Evolutionary conservation across 2,329 filamentous ascomycete species (phyloP), one percentile per base, ranked within the genome.

Genomic region (Verticillium tricorpus): DNA sequence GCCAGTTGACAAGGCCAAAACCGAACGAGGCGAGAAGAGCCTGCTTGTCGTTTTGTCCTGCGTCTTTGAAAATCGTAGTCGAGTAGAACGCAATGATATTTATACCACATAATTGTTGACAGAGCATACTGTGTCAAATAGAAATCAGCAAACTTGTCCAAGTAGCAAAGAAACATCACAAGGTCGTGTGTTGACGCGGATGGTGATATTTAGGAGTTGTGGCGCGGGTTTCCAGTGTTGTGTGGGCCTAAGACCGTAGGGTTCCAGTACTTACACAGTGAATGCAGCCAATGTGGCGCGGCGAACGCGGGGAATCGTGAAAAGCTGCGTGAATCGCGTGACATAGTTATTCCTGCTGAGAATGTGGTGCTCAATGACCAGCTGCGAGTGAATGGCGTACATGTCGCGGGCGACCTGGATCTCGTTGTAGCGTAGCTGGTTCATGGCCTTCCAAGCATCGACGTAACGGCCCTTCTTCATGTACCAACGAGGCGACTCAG

Each of bases 31-130:
- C 78, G 11, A 81, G 71, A 40, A 80, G 75, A 8, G 89, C 86
- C 37, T 82, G 75, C 56, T 82, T 82, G 1, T 80, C 73, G 52
- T 63, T 73, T 39, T 85, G 84, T 5, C 87, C 87, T 2, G 88
- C 83, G 1, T 88, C 72, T 35, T 73, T 68, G 68, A 88, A 88
- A 17, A 88, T 78, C 5, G 86, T 88, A 0, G 86, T 87, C 0
- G 85, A 89, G 74, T 93, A 92, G 73, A 92, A 92, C 1, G 89
- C 87, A 61, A 92, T 89, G 61, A 92, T 89, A 70, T 91, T 91
- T 73, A 90, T 83, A 59, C 75, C 83, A 25, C 58, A 52, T 1
- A 22, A 2, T 2, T 39, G 5, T 15, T 35, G 31, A 8, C 15
- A 45, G n/a, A 57, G 14, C 56, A 57, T 57, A 4, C 54, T 56